Percentiles rank a stretch among this genome's conserved stretches.
Evolutionary conservation across 2,329 filamentous ascomycete genomes (phyloP).

Genomic region (Xylariaceae sp.): DNA sequence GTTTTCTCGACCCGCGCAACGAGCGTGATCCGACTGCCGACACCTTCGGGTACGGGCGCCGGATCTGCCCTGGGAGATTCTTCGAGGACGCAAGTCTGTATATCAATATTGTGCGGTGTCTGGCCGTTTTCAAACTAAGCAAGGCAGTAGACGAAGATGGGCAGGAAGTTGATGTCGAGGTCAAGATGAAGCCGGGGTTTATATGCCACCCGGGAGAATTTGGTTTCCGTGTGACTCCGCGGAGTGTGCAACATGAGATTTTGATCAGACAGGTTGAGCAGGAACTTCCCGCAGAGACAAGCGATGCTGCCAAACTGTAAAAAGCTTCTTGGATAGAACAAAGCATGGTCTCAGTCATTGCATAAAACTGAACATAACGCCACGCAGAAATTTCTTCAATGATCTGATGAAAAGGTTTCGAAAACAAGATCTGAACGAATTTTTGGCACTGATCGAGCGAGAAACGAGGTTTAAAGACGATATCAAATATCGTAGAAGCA

Average conservation of each 20-base stretch:
- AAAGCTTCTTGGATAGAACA: no score
- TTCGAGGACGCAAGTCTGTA: constrained; percentile 32
- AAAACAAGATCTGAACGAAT: no score
- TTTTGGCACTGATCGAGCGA: no score
- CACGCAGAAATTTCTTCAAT: no score
- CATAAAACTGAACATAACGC: no score
- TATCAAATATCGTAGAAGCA: no score
- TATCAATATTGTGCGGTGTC: constrained; percentile 35
- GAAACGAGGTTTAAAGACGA: no score
- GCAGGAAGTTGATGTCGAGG: constrained; percentile 26
- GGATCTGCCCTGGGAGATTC: constrained; percentile 33
- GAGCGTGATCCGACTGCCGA: constrained; percentile 27
- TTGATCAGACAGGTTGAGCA: constrained; percentile 21
- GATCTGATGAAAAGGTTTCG: no score
- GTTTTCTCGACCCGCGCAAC: constrained; percentile 30
- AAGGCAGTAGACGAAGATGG: constrained; percentile 36
- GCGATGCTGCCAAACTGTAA: constrained; percentile 12
- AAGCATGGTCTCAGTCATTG: no score
- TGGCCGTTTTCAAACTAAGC: constrained; percentile 44
- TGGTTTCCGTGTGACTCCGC: constrained; percentile 20
- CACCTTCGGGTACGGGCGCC: constrained; percentile 36
- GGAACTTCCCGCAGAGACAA: constrained; percentile 15
- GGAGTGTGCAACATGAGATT: constrained; percentile 22
- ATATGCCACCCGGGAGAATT: constrained; percentile 25
- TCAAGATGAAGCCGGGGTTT: constrained; percentile 18